A percentile compares a stretch with the other conserved stretches of the same genome.
Conservation (phyloP, 1,139 yeast genomes). For the Taphrina sp. region DNA sequence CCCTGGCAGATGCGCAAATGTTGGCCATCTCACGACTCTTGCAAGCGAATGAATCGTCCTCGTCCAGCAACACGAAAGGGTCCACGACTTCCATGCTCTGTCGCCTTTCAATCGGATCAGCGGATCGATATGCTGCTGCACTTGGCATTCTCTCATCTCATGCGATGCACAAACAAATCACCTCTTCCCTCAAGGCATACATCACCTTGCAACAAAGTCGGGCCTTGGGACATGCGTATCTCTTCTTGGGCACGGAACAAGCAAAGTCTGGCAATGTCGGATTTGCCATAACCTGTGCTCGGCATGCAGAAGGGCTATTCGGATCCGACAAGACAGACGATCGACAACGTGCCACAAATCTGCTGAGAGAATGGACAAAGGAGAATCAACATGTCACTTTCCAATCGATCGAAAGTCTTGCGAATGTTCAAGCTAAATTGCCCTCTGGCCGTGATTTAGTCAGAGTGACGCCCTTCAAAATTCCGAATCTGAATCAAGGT, state of each 20-base stretch:
- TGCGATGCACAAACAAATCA: constrained; percentile 13
- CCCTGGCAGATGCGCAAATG: constrained; percentile 20
- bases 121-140: constrained; percentile 18
- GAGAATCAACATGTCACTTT: constrained; percentile 29
- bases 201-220: neutral
- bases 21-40: neutral
- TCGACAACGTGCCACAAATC: no score
- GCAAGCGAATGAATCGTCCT: constrained; percentile 8
- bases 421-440: constrained; percentile 19
- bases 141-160: constrained; percentile 21
- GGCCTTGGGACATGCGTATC: constrained; percentile 19
- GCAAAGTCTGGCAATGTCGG: constrained; percentile 10
- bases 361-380: constrained; percentile 3
- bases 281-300: constrained; percentile 18
- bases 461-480: neutral
- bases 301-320: constrained; percentile 5
- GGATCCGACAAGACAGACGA: neutral
- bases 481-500: neutral
- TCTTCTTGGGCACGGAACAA: constrained; percentile 12
- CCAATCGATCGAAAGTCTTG: constrained; percentile 5
- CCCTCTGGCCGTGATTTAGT: constrained; percentile 28
- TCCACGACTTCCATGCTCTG: constrained; percentile 17
- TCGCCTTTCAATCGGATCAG: constrained; percentile 19
- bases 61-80: no score
- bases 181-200: neutral